A percentile compares a stretch with the other conserved stretches of the same genome.
Conservation (phyloP, 257 asterid species). For the Gentiana straminea region DNA sequence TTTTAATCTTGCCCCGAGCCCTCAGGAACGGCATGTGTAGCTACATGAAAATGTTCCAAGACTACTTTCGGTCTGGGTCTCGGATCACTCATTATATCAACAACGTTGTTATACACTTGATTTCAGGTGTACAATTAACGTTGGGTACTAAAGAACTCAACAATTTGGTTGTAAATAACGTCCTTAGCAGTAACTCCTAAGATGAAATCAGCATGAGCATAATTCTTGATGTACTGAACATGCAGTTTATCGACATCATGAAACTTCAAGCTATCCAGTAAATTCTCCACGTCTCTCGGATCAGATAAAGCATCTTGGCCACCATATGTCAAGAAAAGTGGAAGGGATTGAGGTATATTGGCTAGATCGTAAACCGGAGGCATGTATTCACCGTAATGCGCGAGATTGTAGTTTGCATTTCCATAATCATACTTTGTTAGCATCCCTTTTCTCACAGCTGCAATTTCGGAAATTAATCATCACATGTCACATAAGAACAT, state of each 20-base stretch:
- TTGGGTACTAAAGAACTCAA: constrained; percentile 15
- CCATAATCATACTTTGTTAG: constrained; percentile 67
- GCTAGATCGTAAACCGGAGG: constrained; percentile 57
- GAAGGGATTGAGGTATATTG: constrained; percentile 57
- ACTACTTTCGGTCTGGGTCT: too few species aligned
- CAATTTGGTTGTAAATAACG: constrained; percentile 44
- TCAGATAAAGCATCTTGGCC: constrained; percentile 79
- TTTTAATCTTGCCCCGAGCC: too few species aligned
- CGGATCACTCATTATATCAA: too few species aligned
- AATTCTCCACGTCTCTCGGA: constrained; percentile 39
- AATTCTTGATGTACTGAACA: constrained; percentile 62
- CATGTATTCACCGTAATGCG: constrained; percentile 45
- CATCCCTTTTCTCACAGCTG: constrained; percentile 62
- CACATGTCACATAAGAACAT: too few species aligned
- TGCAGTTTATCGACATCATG: constrained; percentile 52
- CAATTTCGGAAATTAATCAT: not conserved
- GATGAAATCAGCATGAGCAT: constrained; percentile 31
- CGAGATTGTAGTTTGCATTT: constrained; percentile 26
- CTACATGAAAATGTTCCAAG: too few species aligned
- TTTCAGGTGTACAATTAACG: not conserved
- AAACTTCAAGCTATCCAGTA: constrained; percentile 42
- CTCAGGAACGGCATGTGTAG: too few species aligned
- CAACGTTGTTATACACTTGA: too few species aligned
- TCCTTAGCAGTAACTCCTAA: constrained; percentile 65
- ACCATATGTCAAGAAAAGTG: constrained; percentile 74